These are phyloP conservation scores for Trichoderma koningii DNA, from an alignment of 2,329 filamentous ascomycete species.

Conservation along the genomic window DNA sequence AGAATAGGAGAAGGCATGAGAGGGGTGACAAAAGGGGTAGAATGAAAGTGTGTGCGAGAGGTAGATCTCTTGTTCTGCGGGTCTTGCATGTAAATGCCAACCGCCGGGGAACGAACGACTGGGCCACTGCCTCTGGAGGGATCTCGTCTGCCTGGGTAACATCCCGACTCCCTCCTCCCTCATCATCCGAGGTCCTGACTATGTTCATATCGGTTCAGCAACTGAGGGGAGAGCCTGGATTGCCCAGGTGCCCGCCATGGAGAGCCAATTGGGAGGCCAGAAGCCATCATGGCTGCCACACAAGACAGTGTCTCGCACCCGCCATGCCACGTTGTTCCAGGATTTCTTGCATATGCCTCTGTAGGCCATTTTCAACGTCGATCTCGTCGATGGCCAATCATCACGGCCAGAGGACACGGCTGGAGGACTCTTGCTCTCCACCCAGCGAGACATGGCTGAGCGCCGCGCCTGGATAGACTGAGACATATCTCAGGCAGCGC, in stretches of 20 bases:
- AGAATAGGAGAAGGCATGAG: background rate
- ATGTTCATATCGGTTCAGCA: background rate
- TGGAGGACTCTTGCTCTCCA: background rate
- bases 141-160: background rate
- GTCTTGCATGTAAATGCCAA: background rate
- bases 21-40: background rate
- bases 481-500: background rate
- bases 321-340: background rate
- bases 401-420: background rate
- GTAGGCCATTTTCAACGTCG: background rate
- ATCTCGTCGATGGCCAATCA: slow-evolving; percentile 16
- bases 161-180: background rate
- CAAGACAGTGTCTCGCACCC: background rate
- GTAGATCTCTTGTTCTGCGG: too few species aligned
- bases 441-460: background rate
- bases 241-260: background rate
- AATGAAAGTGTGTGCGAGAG: background rate
- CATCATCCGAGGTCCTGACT: background rate
- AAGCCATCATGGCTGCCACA: slow-evolving; percentile 3
- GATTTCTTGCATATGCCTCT: slow-evolving; percentile 10
- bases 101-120: background rate
- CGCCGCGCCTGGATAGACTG: background rate
- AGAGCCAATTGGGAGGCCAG: background rate
- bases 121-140: background rate
- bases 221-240: background rate